Evolutionary conservation across 306 rosid species (phyloP).

Genomic region (Cucumis melo): DNA sequence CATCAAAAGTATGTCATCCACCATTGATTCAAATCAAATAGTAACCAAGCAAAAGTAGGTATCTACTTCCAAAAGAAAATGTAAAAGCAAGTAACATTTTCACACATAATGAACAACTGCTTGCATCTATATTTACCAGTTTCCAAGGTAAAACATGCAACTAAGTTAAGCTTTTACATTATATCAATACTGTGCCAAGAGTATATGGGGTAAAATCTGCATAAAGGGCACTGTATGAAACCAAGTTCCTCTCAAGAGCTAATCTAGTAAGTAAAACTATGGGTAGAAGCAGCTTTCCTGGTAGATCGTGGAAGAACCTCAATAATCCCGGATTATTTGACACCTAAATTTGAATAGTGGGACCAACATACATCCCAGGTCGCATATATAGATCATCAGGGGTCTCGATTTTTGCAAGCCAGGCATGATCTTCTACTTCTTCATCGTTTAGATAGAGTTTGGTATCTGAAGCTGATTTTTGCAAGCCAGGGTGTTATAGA

Average conservation of each 20-base stretch:
- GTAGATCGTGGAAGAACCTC: no score
- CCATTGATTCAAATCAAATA: neutral
- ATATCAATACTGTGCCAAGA: neutral
- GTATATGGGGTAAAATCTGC: neutral
- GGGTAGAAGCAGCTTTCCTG: neutral
- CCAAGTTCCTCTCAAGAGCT: neutral
- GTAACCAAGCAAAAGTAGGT: neutral
- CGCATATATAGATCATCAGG: constrained; percentile 6
- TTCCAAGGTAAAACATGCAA: neutral
- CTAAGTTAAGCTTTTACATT: neutral
- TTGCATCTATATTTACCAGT: neutral
- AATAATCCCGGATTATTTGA: no score
- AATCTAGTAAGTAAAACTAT: neutral
- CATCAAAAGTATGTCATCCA: neutral
- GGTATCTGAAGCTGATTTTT: constrained; percentile 34
- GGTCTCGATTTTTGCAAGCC: constrained; percentile 66
- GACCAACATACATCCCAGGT: no score
- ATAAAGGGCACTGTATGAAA: neutral
- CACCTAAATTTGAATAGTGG: no score
- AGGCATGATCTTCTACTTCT: constrained; percentile 66
- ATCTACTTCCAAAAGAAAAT: neutral
- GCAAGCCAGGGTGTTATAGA: neutral
- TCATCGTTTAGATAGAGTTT: constrained; percentile 20
- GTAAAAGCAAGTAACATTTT: neutral
- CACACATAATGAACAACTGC: neutral